Base-by-base conservation (phyloP, 2,329 filamentous ascomycete genomes). In the Aspergillus candidus region DNA sequence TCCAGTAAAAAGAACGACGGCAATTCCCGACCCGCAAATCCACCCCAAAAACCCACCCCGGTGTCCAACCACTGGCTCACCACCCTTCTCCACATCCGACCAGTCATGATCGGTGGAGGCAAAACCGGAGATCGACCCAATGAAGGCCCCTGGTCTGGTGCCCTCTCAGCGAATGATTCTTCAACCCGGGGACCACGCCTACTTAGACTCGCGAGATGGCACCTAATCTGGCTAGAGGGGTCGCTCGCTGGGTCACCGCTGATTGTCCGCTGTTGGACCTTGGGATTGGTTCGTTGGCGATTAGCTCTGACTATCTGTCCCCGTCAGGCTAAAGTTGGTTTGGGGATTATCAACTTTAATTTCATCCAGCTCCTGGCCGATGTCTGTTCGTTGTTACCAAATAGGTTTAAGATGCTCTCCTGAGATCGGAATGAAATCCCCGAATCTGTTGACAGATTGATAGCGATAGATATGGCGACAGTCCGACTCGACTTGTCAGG, bases 161-260 rank as follows among this genome's bases (percentile, higher is more conserved):
- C 18, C 18, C 6, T 18, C 18, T 4, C 18, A 18, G 6, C 18
- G 18, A 18, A 18, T 18, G 18, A 18, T 18, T 5, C 18, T 5
- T 18, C 18, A 18, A 6, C 18, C 18, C 18, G 18, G 18, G 18
- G 18, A 18, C 18, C 18, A 18, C 18, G 6, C 18, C 18, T 18
- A 5, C 4, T 18, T 18, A 18, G 18, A 50, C 53, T 59, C 57
- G 56, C 53, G 35, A 58, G 52, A 58, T 59, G 35, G 22, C 48
- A 40, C 55, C 52, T 35, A 36, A 53, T 48, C n/a, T 1, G 51
- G 41, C 48, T 59, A 57, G 53, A 27, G 22, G 22, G 22, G 22
- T 27, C 2, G 22, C 22, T 27, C 37, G 38, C 3, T 11, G 31
- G 37, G 36, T 48, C 41, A 48, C 41, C 46, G 42, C 46, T 46